A percentile compares a stretch with the other conserved stretches of the same genome.
Conservation (phyloP, 1,284 basidiomycete species). For the Leucoagaricus sp. region DNA sequence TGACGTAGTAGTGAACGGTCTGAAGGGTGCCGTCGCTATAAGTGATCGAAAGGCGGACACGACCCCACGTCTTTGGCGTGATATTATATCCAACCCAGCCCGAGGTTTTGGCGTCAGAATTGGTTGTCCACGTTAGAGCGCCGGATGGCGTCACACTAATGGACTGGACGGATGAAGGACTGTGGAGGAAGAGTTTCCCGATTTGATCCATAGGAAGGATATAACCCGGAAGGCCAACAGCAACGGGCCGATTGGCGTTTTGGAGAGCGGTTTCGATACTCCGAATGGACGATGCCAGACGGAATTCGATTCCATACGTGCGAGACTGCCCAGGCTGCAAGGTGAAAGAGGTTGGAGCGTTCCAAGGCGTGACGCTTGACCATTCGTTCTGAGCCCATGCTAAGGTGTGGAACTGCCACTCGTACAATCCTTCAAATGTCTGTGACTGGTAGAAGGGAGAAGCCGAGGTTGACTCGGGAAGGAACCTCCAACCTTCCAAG, state of each 20-base stretch:
- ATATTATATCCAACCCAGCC: slow-evolving; percentile 54
- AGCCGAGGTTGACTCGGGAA: slow-evolving; percentile 47
- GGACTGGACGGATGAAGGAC: slow-evolving; percentile 40
- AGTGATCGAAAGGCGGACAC: slow-evolving; percentile 49
- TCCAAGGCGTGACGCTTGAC: slow-evolving; percentile 55
- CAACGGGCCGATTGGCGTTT: slow-evolving; percentile 46
- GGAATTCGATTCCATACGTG: slow-evolving; percentile 57
- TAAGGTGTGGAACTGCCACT: slow-evolving; percentile 62
- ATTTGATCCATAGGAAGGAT: slow-evolving; percentile 51
- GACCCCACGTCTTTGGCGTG: slow-evolving; percentile 49
- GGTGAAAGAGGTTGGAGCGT: slow-evolving; percentile 50
- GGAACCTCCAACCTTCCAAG: slow-evolving; percentile 61
- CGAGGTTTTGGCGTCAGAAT: slow-evolving; percentile 42
- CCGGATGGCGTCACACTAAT: slow-evolving; percentile 47
- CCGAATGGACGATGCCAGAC: slow-evolving; percentile 50
- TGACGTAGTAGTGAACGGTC: slow-evolving; percentile 57
- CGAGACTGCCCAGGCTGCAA: slow-evolving; percentile 50
- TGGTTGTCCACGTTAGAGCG: slow-evolving; percentile 48
- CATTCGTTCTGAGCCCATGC: slow-evolving; percentile 62
- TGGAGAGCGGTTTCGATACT: slow-evolving; percentile 49
- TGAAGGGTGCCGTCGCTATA: slow-evolving; percentile 54
- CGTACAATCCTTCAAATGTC: slow-evolving; percentile 61
- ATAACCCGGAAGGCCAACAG: slow-evolving; percentile 56
- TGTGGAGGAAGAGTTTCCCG: slow-evolving; percentile 55
- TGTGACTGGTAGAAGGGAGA: slow-evolving; percentile 58